A percentile compares a stretch with the other conserved stretches of the same genome.
These are phyloP conservation scores for Echeveria elegans DNA, from an alignment of 164 flowering plant genomes.

Conservation along the genomic window DNA sequence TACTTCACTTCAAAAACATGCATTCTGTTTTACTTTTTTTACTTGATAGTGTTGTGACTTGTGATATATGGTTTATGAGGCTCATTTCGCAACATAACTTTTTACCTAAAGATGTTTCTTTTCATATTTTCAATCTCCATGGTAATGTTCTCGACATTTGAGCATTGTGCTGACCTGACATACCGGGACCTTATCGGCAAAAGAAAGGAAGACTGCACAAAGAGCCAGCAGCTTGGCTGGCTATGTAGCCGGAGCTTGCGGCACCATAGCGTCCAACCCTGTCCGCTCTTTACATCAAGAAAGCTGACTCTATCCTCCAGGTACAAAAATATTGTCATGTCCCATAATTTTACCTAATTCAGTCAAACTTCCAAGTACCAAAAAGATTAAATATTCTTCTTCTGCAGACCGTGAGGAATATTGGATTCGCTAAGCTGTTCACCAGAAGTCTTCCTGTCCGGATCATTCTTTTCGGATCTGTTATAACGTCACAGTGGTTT, in stretches of 20 bases:
- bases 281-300: conserved; percentile 70
- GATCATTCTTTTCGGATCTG: conserved; percentile 64
- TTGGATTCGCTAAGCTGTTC: conserved; percentile 61
- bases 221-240: conserved; percentile 77
- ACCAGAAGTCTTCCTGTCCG: conserved; percentile 90
- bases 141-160: conserved; percentile 91
- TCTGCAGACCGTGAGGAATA: conserved; percentile 66
- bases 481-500: conserved; percentile 79
- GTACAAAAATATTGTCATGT: conserved; percentile 3
- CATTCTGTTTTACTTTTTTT: background rate
- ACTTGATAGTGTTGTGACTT: background rate
- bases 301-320: conserved; percentile 27
- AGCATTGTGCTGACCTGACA: conserved; percentile 69
- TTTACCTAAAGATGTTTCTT: background rate
- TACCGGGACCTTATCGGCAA: conserved; percentile 41
- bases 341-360: background rate
- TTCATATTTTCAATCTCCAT: conserved; percentile 48
- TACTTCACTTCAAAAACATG: background rate
- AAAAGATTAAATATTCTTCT: background rate
- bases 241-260: conserved; percentile 77
- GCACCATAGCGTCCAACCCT: conserved; percentile 68
- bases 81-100: background rate
- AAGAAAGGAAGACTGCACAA: conserved; percentile 77
- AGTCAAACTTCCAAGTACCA: background rate
- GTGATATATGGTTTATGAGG: background rate